phyloP scores from a whole-genome alignment of 495 filamentous ascomycete species.

The Aspergillus campestris region DNA sequence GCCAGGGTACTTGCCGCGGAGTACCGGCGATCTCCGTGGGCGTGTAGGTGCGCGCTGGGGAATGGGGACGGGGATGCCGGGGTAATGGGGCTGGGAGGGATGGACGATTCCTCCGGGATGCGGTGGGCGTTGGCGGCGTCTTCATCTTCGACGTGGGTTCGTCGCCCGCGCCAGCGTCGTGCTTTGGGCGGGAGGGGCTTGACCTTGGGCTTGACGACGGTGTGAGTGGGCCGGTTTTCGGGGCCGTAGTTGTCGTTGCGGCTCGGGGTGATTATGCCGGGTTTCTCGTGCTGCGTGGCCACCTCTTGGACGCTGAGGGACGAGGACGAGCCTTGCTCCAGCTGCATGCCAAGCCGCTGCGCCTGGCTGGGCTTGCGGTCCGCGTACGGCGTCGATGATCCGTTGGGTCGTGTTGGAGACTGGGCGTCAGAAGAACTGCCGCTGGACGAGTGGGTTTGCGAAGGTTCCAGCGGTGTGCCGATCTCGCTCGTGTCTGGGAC shows the following conservation, averaged over 20 bases:
- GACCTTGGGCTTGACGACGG: slow-evolving; percentile 23
- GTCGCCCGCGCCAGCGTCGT: slow-evolving; percentile 35
- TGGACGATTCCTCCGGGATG: slow-evolving; percentile 20
- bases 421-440: slow-evolving; percentile 26
- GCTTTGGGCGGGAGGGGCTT: slow-evolving; percentile 39
- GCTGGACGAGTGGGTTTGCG: slow-evolving; percentile 35
- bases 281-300: slow-evolving; percentile 72
- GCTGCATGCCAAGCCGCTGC: slow-evolving; percentile 37
- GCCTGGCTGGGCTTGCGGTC: slow-evolving; percentile 16
- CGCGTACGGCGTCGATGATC: slow-evolving; percentile 6
- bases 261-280: slow-evolving; percentile 78
- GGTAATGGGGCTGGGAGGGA: slow-evolving; percentile 13
- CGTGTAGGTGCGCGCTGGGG: no score
- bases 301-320: slow-evolving; percentile 66
- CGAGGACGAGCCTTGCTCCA: slow-evolving; percentile 38
- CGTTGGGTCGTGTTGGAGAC: slow-evolving; percentile 21
- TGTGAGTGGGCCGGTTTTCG: slow-evolving; percentile 12
- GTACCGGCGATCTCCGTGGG: background rate
- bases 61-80: slow-evolving; percentile 1
- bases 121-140: background rate
- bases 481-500: slow-evolving; percentile 9
- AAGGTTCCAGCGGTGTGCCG: slow-evolving; percentile 17
- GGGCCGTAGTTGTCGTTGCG: slow-evolving; percentile 30
- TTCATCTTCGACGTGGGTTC: slow-evolving; percentile 17
- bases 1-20: slow-evolving; percentile 22